Evolutionary conservation across 371 early-diverging fungal genomes (phyloP), one percentile per base, ranked within the genome.

Genomic region (Smittium mucronatum): DNA sequence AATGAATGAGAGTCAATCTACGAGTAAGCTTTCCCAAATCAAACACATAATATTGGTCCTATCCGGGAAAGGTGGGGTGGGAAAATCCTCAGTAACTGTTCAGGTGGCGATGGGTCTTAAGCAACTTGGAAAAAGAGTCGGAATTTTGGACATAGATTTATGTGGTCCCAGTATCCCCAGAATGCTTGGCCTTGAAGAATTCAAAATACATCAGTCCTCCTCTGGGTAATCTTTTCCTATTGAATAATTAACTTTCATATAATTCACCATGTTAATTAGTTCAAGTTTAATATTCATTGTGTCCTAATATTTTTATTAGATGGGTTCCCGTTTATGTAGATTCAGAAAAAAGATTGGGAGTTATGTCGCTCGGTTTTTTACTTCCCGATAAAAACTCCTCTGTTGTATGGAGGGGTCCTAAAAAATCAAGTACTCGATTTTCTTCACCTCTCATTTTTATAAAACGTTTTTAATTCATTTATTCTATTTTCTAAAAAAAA

Each of bases 61-160:
- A 61, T 94, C 95, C 1, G 99, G 99, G 58, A 99, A 99, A 81
- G 99, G 99, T 57, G 99, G 99, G 36, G 99, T 99, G 1, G 99
- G 98, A 60, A 98, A 98, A 81, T 88, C 90, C 25, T 92, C 93
- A 29, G 88, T 92, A 68, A 89, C 91, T 0, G 81, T 89, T 0
- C 91, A 93, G 70, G 84, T 95, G 1, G 89, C 93, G 0, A 84
- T 91, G 71, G 85, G 93, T 21, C 82, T 93, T 28, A 83, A 86
- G 0, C 77, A 77, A 59, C 76, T 70, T 61, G 79, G 78, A 58
- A 75, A 72, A 60, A 70, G 76, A 77, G 93, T 97, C 1, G 95
- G 99, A 25, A 85, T 99, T 15, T 82, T 99, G 77, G 99, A 99
- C 78, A 87, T 99, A 71, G 99, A 99, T 80, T 86, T 99, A 36